A percentile compares a stretch with the other conserved stretches of the same genome.
Conservation (phyloP, 768 basidiomycete genomes). For the Leucosporidium yakuticum region DNA sequence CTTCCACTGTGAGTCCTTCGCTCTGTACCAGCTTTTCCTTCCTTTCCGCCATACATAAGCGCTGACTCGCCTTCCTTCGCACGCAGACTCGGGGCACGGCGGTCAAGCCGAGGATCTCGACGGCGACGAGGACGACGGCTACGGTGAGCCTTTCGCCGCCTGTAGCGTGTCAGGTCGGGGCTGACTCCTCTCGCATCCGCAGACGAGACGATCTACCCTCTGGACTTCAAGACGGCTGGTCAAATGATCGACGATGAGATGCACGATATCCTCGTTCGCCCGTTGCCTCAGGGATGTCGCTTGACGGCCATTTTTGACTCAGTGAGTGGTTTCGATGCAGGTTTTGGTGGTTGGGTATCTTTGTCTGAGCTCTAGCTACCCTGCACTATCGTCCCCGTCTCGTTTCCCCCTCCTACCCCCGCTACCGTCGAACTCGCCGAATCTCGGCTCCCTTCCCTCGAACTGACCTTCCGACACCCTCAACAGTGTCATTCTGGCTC, state of each 20-base stretch:
- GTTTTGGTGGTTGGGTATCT: no score
- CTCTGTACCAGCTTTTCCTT: no score
- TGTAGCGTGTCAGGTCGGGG: not conserved
- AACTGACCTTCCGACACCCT: not conserved
- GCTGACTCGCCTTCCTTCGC: not conserved
- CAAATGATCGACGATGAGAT: conserved; percentile 88
- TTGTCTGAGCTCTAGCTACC: no score
- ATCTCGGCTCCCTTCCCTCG: not conserved
- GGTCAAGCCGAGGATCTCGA: conserved; percentile 78
- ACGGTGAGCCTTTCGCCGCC: conserved; percentile 59
- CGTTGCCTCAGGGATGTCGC: conserved; percentile 78
- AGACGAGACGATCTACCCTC: conserved; percentile 64
- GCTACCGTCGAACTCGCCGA: not conserved
- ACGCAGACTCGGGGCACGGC: conserved; percentile 61
- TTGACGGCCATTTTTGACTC: conserved; percentile 54
- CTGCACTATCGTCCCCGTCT: no score
- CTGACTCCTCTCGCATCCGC: not conserved
- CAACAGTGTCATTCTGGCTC: conserved; percentile 79
- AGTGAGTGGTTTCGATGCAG: not conserved
- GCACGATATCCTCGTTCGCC: conserved; percentile 69
- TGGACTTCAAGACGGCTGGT: conserved; percentile 63
- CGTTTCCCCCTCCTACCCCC: not conserved
- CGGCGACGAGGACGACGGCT: conserved; percentile 79
- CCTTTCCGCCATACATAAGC: no score
- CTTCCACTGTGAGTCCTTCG: conserved; percentile 57